Evolutionary conservation across 148 eudicot species (phyloP).

Genomic region (Gaultheria prostrata): DNA sequence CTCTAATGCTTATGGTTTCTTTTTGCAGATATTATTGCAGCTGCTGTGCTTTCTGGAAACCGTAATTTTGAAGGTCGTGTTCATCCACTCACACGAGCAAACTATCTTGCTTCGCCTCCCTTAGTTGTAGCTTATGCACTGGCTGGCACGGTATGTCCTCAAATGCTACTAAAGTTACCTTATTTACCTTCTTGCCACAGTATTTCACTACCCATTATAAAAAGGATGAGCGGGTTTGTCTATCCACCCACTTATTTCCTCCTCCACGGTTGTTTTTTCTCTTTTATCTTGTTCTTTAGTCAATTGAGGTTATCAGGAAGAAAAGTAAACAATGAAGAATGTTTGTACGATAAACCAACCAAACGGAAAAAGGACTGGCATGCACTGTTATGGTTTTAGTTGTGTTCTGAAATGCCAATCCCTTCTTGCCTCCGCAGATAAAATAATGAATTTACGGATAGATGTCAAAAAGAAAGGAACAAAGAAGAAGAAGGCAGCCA

Average conservation of each 20-base stretch:
- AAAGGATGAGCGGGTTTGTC: not conserved
- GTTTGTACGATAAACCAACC: not conserved
- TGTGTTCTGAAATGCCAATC: not conserved
- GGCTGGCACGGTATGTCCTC: constrained; percentile 85
- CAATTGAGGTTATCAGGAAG: not conserved
- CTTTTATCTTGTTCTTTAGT: not conserved
- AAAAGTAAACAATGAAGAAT: not conserved
- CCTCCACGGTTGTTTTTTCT: not conserved
- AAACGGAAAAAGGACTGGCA: not conserved
- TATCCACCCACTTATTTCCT: not conserved
- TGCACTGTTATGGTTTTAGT: not conserved
- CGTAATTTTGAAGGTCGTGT: constrained; percentile 99
- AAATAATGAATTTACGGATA: not conserved
- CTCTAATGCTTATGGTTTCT: constrained; percentile 11
- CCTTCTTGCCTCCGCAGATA: not conserved
- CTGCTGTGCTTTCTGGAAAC: constrained; percentile 99
- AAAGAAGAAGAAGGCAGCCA: not conserved
- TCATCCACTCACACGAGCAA: constrained; percentile 90
- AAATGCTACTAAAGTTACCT: not conserved
- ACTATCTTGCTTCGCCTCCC: constrained; percentile 97
- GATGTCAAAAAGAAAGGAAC: not conserved
- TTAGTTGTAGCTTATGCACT: constrained; percentile 96
- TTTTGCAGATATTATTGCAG: constrained; percentile 75
- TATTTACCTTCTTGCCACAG: not conserved
- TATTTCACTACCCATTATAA: not conserved